Percentiles rank a stretch among this genome's conserved stretches.
Conservation (phyloP, 148 eudicot genomes). For the Mesembryanthemum crystallinum region DNA sequence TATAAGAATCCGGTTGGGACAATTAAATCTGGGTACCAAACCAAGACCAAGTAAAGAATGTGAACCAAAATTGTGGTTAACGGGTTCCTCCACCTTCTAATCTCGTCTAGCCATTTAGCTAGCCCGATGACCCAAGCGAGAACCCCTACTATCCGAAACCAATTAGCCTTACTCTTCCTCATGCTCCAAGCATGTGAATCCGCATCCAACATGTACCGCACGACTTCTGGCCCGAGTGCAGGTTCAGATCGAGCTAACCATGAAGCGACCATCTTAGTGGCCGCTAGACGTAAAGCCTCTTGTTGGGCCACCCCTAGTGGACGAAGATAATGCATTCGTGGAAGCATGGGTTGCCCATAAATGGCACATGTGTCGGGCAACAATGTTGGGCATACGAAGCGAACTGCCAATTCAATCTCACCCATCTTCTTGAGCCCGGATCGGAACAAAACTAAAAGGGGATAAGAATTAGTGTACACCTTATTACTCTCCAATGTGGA, state of each 20-base stretch:
- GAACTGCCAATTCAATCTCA: conserved; percentile 79
- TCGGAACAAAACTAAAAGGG: conserved; percentile 56
- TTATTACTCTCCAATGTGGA: conserved; percentile 88
- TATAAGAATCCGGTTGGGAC: conserved; percentile 95
- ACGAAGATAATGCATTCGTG: conserved; percentile 85
- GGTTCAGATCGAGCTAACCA: conserved; percentile 93
- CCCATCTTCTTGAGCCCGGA: conserved; percentile 91
- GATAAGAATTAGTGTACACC: conserved; percentile 83
- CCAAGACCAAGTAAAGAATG: conserved; percentile 73
- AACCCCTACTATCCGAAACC: conserved; percentile 86
- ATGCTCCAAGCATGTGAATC: conserved; percentile 94
- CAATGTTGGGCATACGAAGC: conserved; percentile 78
- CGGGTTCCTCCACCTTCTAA: conserved; percentile 83
- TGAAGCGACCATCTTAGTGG: conserved; percentile 82
- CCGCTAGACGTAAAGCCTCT: conserved; percentile 76
- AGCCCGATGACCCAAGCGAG: conserved; percentile 87
- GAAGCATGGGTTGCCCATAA: conserved; percentile 85
- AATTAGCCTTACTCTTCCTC: conserved; percentile 92
- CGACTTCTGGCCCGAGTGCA: conserved; percentile 84
- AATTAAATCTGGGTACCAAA: conserved; percentile 92
- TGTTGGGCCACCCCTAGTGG: conserved; percentile 95
- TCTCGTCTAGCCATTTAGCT: conserved; percentile 81
- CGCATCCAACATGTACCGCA: conserved; percentile 79
- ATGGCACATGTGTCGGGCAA: conserved; percentile 77
- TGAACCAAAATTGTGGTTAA: conserved; percentile 79